A percentile compares a stretch with the other conserved stretches of the same genome.
These are phyloP conservation scores for Inga leiocalycina DNA, from an alignment of 306 rosid genomes.

Conservation along the genomic window DNA sequence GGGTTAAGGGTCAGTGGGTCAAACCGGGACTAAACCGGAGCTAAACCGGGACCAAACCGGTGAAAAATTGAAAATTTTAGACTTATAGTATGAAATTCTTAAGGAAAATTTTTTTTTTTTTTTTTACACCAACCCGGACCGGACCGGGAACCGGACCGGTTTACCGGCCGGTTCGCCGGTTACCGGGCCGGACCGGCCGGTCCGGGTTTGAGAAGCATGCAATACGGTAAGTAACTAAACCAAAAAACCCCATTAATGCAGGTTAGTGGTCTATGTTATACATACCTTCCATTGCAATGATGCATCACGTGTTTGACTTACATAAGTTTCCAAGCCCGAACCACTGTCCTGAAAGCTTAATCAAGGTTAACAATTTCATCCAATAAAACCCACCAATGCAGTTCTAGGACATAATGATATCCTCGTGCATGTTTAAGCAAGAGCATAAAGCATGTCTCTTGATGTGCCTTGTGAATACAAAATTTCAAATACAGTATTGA, in stretches of 20 bases:
- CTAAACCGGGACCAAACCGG: no score
- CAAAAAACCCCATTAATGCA: background rate
- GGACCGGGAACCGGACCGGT: no score
- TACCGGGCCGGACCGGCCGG: no score
- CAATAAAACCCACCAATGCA: background rate
- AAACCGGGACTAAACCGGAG: no score
- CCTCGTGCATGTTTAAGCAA: background rate
- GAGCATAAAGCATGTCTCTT: background rate
- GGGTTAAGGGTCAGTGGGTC: no score
- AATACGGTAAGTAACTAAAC: background rate
- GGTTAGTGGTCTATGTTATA: background rate
- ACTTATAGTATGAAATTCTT: no score
- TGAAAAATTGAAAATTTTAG: no score
- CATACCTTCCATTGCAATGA: conserved; percentile 66
- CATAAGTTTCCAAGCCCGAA: conserved; percentile 46
- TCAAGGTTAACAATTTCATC: background rate
- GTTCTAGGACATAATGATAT: background rate
- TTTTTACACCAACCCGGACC: no score
- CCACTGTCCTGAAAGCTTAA: conserved; percentile 51
- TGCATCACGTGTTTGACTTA: conserved; percentile 40
- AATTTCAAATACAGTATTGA: background rate
- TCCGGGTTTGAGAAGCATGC: no score
- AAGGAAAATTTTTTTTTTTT: no score
- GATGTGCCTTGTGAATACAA: background rate
- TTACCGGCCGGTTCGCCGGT: no score